These are phyloP conservation scores for Periconia sp. DNA, from an alignment of 2,329 filamentous ascomycete species.

Conservation along the genomic window DNA sequence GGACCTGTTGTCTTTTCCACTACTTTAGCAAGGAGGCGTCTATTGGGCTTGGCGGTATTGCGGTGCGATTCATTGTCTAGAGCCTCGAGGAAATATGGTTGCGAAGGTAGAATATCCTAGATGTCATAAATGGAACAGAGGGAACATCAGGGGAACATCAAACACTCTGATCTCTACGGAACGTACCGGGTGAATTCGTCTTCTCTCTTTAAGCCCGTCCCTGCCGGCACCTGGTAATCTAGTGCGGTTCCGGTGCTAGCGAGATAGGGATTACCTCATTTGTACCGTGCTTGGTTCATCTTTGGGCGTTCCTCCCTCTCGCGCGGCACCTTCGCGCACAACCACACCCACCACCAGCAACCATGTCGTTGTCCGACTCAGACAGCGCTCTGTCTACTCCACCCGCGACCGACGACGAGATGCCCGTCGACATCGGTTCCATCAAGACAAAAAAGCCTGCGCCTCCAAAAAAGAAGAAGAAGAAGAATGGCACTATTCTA, in stretches of 20 bases:
- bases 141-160: too few relatives aligned
- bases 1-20: too few relatives aligned
- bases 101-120: too few relatives aligned
- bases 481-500: constrained; percentile 42
- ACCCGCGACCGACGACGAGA: constrained; percentile 65
- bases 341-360: constrained; percentile 24
- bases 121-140: too few relatives aligned
- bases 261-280: constrained; percentile 45
- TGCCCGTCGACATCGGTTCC: constrained; percentile 32
- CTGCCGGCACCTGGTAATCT: constrained; percentile 20
- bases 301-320: constrained; percentile 27
- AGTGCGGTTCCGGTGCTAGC: constrained; percentile 33
- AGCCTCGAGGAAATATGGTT: too few relatives aligned
- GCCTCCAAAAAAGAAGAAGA: constrained; percentile 36
- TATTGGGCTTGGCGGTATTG: too few relatives aligned
- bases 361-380: constrained; percentile 59
- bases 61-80: too few relatives aligned
- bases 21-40: too few relatives aligned
- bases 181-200: not conserved
- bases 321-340: constrained; percentile 26
- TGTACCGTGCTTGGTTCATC: constrained; percentile 33
- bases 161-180: too few relatives aligned
- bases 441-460: constrained; percentile 31
- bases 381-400: constrained; percentile 64
- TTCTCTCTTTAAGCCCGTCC: constrained; percentile 7